Conservation (phyloP, 495 filamentous ascomycete genomes). For the Neurospora sp. region DNA sequence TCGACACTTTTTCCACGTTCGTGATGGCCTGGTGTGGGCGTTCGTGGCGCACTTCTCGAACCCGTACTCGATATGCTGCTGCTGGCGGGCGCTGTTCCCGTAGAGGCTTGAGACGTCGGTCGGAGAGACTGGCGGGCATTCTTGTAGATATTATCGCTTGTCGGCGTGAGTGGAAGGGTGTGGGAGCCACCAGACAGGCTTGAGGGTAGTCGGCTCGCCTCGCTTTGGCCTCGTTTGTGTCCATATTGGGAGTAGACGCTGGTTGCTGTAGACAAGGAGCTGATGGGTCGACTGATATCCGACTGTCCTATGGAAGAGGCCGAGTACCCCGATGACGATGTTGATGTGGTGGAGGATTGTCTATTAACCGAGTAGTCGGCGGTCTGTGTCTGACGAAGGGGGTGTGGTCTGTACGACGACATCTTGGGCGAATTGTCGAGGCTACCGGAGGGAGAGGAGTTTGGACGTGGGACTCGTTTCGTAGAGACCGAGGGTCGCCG, state of each 20-base stretch:
- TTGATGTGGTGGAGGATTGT: conserved; percentile 69
- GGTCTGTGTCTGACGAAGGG: conserved; percentile 55
- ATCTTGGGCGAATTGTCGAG: not conserved
- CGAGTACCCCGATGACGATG: conserved; percentile 68
- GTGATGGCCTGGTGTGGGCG: conserved; percentile 15
- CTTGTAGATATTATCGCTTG: conserved; percentile 50
- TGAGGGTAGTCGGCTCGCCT: conserved; percentile 42
- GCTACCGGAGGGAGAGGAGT: conserved; percentile 13
- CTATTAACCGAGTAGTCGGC: conserved; percentile 53
- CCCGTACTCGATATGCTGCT: conserved; percentile 10
- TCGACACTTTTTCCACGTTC: conserved; percentile 43
- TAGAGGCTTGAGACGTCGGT: conserved; percentile 61
- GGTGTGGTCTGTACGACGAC: conserved; percentile 41
- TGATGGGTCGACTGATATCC: conserved; percentile 62
- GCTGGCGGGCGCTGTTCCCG: conserved; percentile 23
- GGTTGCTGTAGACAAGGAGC: conserved; percentile 58
- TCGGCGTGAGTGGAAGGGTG: conserved; percentile 33
- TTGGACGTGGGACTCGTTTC: not conserved
- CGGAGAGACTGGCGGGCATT: conserved; percentile 66
- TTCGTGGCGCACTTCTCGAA: not conserved
- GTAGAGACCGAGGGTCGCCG: conserved; percentile 1
- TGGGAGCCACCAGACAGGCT: conserved; percentile 21
- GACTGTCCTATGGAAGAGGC: conserved; percentile 51
- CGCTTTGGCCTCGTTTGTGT: conserved; percentile 71
- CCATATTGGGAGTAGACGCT: conserved; percentile 44